Percentiles rank a stretch among this genome's conserved stretches.
These are phyloP conservation scores for Lodderomyces metapsilosis DNA, from an alignment of 1,139 yeast genomes.

Conservation along the genomic window DNA sequence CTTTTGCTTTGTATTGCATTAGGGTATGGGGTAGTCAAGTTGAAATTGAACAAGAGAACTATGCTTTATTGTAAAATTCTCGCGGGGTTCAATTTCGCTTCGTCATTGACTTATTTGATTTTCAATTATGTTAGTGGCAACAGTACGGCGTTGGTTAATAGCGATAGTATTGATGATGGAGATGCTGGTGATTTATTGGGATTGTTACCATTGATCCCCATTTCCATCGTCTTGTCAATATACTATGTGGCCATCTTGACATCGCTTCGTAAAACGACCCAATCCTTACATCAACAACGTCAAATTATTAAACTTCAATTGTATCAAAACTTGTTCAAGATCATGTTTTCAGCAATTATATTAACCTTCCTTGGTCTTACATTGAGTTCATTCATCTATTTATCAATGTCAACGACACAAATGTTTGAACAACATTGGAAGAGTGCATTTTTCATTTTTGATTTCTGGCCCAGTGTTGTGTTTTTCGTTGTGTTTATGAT, in stretches of 20 bases:
- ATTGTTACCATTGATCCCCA: constrained; percentile 58
- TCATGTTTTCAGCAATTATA: constrained; percentile 66
- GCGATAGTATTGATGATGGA: constrained; percentile 21
- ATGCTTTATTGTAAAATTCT: constrained; percentile 82
- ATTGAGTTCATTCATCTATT: constrained; percentile 65
- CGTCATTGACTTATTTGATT: constrained; percentile 66
- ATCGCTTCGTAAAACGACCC: constrained; percentile 73
- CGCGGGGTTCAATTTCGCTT: constrained; percentile 68
- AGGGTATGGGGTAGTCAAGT: constrained; percentile 92
- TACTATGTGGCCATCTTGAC: constrained; percentile 77
- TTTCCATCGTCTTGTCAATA: constrained; percentile 64
- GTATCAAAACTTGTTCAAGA: constrained; percentile 75
- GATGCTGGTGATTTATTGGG: constrained; percentile 26
- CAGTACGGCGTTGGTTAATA: constrained; percentile 31
- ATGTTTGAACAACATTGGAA: constrained; percentile 91
- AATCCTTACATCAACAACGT: constrained; percentile 74
- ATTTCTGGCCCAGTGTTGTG: constrained; percentile 93
- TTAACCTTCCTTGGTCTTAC: constrained; percentile 57
- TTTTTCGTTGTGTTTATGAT: constrained; percentile 83
- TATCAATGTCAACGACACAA: constrained; percentile 73
- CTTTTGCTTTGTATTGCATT: constrained; percentile 78
- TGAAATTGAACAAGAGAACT: constrained; percentile 70
- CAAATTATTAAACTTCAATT: constrained; percentile 87
- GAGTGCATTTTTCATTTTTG: constrained; percentile 80
- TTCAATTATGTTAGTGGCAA: constrained; percentile 57